Base-by-base conservation (phyloP, 2,329 filamentous ascomycete species). In the Monosporascus sp. region DNA sequence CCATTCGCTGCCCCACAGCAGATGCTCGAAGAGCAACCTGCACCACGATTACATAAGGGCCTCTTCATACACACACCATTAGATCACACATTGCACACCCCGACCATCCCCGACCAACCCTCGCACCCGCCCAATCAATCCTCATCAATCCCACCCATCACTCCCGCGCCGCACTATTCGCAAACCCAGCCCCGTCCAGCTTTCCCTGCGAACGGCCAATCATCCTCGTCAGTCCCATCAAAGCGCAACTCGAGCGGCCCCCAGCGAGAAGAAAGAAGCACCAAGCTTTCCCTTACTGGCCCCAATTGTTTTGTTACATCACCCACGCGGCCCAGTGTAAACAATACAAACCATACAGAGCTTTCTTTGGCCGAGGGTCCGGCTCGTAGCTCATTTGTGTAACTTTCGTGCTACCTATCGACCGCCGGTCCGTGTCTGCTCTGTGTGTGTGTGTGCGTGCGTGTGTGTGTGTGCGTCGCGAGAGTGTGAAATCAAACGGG, bases 221-320 rank as follows among this genome's bases (percentile, higher is more conserved):
- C 65, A 68, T 60, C 63, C 60, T 58, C 56, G 47, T 59, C 65
- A 68, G 67, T 68, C 65, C 63, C 51, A 55, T 37, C 57, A 54
- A 55, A 64, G 63, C 60, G 60, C 53, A 61, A 61, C 61, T 59
- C 63, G 67, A 66, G 65, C 63, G 67, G 65, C 64, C 66, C 58
- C 41, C 31, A 43, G 47, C 8, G 14, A 22, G 35, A 37, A 40
- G 15, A 22, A 37, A 49, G 38, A 26, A 50, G 22, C 41, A 31
- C 24, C 40, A 26, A 24, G 28, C 37, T 35, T 35, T 40, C 31
- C 24, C 22, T 26, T 17, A 24, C 28, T 20, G 9, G 24, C 35
- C 24, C n/a, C 18, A 35, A n/a, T 22, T 40, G 3, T 49, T 49
- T 22, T 20, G 28, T 38, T 40, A 41, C 40, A 41, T 31, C 37